Conservation (phyloP, 1,139 yeast species). For the Sugiyamaella paludigena region DNA sequence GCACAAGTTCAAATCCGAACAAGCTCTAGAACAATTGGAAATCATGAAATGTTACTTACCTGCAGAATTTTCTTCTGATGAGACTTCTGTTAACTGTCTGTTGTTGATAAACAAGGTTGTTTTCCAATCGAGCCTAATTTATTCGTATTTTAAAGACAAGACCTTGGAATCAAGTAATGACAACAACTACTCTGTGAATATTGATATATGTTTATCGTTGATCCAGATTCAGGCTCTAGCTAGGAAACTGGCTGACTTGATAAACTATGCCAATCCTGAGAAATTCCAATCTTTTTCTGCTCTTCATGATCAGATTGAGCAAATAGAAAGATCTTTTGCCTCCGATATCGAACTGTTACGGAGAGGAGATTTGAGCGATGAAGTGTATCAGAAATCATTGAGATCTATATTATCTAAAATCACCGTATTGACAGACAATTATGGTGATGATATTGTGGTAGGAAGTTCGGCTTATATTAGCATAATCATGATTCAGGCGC, state of each 20-base stretch:
- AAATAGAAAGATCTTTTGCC: slow-evolving; percentile 18
- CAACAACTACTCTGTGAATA: neutral
- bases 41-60: slow-evolving; percentile 31
- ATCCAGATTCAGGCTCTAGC: slow-evolving; percentile 21
- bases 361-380: slow-evolving; percentile 21
- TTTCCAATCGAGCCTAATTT: slow-evolving; percentile 4
- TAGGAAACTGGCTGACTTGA: slow-evolving; percentile 13
- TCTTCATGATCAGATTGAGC: slow-evolving; percentile 17
- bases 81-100: slow-evolving; percentile 21
- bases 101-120: slow-evolving; percentile 1
- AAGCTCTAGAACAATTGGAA: slow-evolving; percentile 32
- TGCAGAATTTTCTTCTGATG: slow-evolving; percentile 26
- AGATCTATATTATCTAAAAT: slow-evolving; percentile 1
- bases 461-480: neutral
- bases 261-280: slow-evolving; percentile 21
- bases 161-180: slow-evolving; percentile 1
- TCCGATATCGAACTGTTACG: slow-evolving; percentile 19
- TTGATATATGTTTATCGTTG: slow-evolving; percentile 17
- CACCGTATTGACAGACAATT: slow-evolving; percentile 2
- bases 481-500: neutral
- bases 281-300: slow-evolving; percentile 17
- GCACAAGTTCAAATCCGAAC: slow-evolving; percentile 29
- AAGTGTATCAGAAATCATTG: slow-evolving; percentile 11
- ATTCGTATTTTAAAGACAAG: slow-evolving; percentile 3
- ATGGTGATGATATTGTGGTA: neutral